Conservation (phyloP, 345 rosid species). For the Sisymbrium altissimum region DNA sequence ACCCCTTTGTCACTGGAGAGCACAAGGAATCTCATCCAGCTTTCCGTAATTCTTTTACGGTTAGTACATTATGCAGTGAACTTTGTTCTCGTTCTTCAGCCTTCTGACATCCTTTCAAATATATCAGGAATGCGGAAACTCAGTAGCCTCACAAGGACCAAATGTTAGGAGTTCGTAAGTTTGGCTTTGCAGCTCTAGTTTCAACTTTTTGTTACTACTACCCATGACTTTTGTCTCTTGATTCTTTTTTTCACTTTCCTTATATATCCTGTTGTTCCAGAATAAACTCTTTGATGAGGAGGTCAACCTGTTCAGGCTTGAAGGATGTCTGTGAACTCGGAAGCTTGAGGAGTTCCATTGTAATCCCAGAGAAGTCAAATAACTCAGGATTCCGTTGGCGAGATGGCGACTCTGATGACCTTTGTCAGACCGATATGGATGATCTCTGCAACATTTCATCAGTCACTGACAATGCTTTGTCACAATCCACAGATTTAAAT, state of each 20-base stretch:
- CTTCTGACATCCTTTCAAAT: constrained; percentile 26
- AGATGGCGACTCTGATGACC: constrained; percentile 50
- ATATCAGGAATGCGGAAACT: constrained; percentile 57
- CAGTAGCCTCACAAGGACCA: constrained; percentile 41
- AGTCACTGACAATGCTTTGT: constrained; percentile 42
- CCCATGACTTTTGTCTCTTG: constrained; percentile 2
- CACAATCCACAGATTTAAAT: constrained; percentile 54
- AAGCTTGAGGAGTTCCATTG: constrained; percentile 51
- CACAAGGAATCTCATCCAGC: constrained; percentile 48
- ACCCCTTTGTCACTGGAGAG: constrained; percentile 71
- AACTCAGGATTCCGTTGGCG: constrained; percentile 45
- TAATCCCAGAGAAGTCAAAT: constrained; percentile 42
- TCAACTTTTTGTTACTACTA: background rate
- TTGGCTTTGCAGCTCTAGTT: constrained; percentile 15
- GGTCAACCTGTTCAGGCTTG: constrained; percentile 66
- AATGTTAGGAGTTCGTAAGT: constrained; percentile 62
- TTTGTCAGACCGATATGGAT: constrained; percentile 81
- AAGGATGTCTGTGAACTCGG: constrained; percentile 74
- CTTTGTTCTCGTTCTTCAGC: constrained; percentile 10
- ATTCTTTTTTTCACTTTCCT: background rate
- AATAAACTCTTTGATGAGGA: constrained; percentile 47
- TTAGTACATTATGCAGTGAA: constrained; percentile 30
- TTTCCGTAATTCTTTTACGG: constrained; percentile 48
- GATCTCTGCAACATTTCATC: constrained; percentile 56
- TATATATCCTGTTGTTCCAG: constrained; percentile 30